A percentile compares a stretch with the other conserved stretches of the same genome.
Conservation (phyloP, 257 asterid species). For the Forsythia suspensa region DNA sequence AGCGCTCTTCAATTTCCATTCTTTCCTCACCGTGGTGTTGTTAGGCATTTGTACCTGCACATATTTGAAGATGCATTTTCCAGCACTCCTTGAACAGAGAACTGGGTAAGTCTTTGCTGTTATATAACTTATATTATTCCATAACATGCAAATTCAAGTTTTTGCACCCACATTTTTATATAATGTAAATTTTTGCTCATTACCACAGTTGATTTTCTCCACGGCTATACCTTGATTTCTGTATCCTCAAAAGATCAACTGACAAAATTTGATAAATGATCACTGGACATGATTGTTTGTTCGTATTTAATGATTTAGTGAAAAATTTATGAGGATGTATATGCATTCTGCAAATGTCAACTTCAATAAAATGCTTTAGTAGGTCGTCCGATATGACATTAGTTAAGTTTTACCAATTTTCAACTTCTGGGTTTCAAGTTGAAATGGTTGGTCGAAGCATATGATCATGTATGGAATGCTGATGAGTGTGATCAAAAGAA, state of each 20-base stretch:
- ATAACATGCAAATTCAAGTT: neutral
- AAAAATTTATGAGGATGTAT: neutral
- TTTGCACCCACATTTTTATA: neutral
- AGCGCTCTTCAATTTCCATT: conserved; percentile 88
- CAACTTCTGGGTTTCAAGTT: neutral
- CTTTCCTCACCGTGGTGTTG: conserved; percentile 84
- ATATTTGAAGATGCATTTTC: conserved; percentile 80
- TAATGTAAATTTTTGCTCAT: neutral
- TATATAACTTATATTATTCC: neutral
- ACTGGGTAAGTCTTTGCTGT: conserved; percentile 63
- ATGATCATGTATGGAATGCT: neutral
- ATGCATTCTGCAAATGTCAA: neutral
- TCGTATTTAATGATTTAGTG: neutral
- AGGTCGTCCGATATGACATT: too few relatives aligned
- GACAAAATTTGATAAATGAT: neutral
- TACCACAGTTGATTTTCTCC: neutral
- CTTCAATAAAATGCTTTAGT: neutral
- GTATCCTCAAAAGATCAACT: neutral
- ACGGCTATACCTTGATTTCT: neutral
- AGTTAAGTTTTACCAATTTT: neutral
- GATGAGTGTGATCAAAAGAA: neutral
- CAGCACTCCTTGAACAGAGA: conserved; percentile 88
- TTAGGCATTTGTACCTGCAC: conserved; percentile 94
- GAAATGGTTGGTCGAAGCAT: neutral
- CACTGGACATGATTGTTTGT: neutral